Conservation (phyloP, 106 monocot genomes). For the Iris macrosiphon region DNA sequence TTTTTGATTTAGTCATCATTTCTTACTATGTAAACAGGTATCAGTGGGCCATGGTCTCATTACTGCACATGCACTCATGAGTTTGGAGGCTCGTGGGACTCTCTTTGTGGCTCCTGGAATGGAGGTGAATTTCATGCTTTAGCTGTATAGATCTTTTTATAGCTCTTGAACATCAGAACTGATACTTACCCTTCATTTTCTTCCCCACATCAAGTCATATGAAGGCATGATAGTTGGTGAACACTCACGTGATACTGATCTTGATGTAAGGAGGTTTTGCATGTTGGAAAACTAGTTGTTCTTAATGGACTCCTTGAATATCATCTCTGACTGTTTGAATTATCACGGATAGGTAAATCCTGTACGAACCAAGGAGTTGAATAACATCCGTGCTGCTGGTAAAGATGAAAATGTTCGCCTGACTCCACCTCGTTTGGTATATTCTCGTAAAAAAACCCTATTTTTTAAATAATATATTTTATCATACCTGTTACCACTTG, state of each 20-base stretch:
- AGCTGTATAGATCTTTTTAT: no score
- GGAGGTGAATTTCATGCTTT: constrained; percentile 43
- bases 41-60: constrained; percentile 79
- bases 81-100: constrained; percentile 90
- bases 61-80: constrained; percentile 89
- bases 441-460: constrained; percentile 9
- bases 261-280: constrained; percentile 59
- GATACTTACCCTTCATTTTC: background rate
- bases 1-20: no score
- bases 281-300: background rate
- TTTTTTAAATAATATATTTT: no score
- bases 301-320: background rate
- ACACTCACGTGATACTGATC: constrained; percentile 90
- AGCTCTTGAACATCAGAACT: no score
- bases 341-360: constrained; percentile 65
- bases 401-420: constrained; percentile 98
- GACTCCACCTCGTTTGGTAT: constrained; percentile 91
- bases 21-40: constrained; percentile 49
- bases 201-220: constrained; percentile 51
- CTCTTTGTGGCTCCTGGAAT: constrained; percentile 94
- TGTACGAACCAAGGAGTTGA: constrained; percentile 89
- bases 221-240: constrained; percentile 99
- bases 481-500: no score
- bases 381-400: constrained; percentile 79
- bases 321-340: background rate